Evolutionary conservation across 2,329 filamentous ascomycete species (phyloP), one percentile per base, ranked within the genome.

Genomic region (Aureobasidium sp.): DNA sequence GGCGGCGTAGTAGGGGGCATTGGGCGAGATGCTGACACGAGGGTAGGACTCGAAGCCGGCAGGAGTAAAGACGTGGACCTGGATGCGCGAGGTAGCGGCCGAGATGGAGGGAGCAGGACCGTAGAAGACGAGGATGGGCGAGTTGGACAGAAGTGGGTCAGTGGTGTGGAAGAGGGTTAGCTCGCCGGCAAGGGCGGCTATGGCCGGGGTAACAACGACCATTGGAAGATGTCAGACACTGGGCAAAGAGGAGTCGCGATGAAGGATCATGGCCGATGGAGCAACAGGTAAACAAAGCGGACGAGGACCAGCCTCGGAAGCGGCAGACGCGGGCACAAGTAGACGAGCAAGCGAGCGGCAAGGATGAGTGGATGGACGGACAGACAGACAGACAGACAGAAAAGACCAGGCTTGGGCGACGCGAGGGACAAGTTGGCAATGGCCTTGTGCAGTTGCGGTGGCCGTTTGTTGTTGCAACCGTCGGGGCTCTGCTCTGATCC

Each of bases 31-130:
- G 56, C 91, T 95, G 61, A 98, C 82, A 63, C 91, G 88, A 56
- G 88, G 84, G 67, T 91, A 98, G 61, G 86, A 91, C 65, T 88
- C 86, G 62, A 94, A 85, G 60, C 93, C 93, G 59, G 89, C 90
- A 2, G 89, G 83, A 57, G 87, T 88, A 72, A 94, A 88, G 70
- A 98, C 81, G 70, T 97, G 93, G 59, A 93, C 81, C 74, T 97
- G 91, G 61, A 97, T 90, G 69, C 93, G 86, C 58, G 91, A 96
- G 71, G 86, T 91, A 71, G 95, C 94, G 63, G 88, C 84, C 38
- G 89, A 94, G 25, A 90, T 90, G 41, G 91, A 91, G 22, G 66
- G 59, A 4, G 66, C 64, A 14, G 90, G 82, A 12, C 91, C 91
- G 69, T 96, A 88, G 77, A 97, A 96, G 69, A 96, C 79, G 61